Evolutionary conservation across 2,329 filamentous ascomycete genomes (phyloP), one percentile per base, ranked within the genome.

Genomic region (Onygenales sp.): DNA sequence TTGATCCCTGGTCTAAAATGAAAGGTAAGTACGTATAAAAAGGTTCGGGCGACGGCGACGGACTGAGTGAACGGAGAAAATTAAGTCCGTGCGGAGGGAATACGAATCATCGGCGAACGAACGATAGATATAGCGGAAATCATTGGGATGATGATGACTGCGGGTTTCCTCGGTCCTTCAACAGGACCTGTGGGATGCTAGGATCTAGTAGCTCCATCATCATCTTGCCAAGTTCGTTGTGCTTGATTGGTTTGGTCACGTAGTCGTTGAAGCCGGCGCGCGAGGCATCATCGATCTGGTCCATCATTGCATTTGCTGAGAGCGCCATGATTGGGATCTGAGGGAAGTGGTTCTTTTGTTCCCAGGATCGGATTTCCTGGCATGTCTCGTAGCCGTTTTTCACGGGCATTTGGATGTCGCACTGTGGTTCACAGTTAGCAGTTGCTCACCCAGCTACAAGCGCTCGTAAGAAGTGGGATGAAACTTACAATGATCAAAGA

Each of bases 371-470:
- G 57, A 76, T 72, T 34, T 75, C 73, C 48, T 64, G 67, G 56
- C 72, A 75, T 2, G 73, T 74, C 45, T 76, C 70, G 54, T 76
- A 75, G 36, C 74, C 74, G 49, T 76, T 74, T 59, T 75, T 76
- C 52, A 74, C 59, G 5, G 74, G 74, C 74, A 76, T 76, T 61
- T 76, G 73, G 45, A 76, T 76, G 59, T 76, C 74, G 54, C 74
- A 76, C 71, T 74, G 45, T 31, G 17, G 31, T 53, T 21, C 36
- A 32, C 33, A 13, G 50, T 14, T 11, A 33, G 17, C 37, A 45
- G 27, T 14, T 10, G 13, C n/a, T 32, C 44, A 1, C 6, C 21
- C 13, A 13, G 27, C 1, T 27, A 17, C 37, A 33, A 10, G 17
- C 2, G 48, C 40, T 14, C 6, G 11, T 44, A 36, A 52, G 13